Evolutionary conservation across 164 flowering plant species (phyloP).

Genomic region (Umbellularia californica): DNA sequence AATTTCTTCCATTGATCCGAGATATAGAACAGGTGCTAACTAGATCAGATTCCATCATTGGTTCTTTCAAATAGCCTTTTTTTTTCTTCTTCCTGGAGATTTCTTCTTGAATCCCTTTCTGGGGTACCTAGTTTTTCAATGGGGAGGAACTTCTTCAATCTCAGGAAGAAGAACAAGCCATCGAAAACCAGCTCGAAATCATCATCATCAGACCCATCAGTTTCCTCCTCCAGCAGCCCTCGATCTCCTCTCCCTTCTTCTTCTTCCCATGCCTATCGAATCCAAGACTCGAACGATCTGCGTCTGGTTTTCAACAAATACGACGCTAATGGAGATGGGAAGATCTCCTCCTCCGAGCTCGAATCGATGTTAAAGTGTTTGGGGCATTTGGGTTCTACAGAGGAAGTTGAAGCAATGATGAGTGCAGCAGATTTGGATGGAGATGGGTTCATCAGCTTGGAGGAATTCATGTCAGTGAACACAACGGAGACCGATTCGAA

Average conservation of each 20-base stretch:
- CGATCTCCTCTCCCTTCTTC: not conserved
- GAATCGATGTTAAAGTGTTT: constrained; percentile 11
- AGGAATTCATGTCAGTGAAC: constrained; percentile 16
- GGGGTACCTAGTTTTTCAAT: not conserved
- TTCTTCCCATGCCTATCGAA: not conserved
- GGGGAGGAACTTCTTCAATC: not conserved
- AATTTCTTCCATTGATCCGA: too few species aligned
- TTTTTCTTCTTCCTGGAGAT: too few species aligned
- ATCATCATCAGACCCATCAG: not conserved
- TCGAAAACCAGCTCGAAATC: not conserved
- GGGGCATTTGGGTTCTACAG: not conserved
- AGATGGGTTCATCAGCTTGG: constrained; percentile 17
- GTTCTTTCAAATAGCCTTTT: too few species aligned
- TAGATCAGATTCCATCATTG: too few species aligned
- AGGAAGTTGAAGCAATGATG: constrained; percentile 18
- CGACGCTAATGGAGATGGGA: constrained; percentile 16
- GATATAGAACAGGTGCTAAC: too few species aligned
- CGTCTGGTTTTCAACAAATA: constrained; percentile 15
- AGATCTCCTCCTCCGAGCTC: constrained; percentile 17
- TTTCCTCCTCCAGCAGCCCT: not conserved
- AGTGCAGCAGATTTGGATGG: constrained; percentile 17
- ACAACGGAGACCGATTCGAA: constrained; percentile 9
- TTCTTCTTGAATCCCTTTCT: not conserved
- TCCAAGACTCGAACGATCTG: constrained; percentile 12
- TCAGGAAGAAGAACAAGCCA: not conserved